Evolutionary conservation across 2,329 filamentous ascomycete genomes (phyloP), one percentile per base, ranked within the genome.

Genomic region (Raffaelea deltoideospora): DNA sequence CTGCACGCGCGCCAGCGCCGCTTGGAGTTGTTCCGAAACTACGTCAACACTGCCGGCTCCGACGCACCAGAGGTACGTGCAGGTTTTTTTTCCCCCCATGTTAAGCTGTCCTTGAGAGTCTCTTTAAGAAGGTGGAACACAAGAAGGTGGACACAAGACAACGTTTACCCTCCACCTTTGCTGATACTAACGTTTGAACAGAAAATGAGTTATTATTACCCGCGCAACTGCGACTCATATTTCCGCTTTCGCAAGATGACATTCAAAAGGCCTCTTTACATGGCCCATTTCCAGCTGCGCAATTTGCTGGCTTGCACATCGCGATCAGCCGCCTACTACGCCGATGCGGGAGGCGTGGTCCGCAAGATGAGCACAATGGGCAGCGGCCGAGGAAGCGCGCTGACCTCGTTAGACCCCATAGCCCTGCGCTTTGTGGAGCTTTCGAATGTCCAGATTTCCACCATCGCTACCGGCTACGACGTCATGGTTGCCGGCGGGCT

Each of bases 221-320:
- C 68, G 5, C 56, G 57, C 0, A 51, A 55, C 11, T 53, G 47
- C 1, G 61, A 66, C 15, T 67, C 55, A 44, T 76, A 67, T 48
- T 76, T 76, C 48, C 61, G 63, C 35, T 79, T 77, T 48, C 62
- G 61, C 29, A 61, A 58, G 28, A 74, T 75, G 63, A 60, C 69
- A 41, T 58, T 77, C 30, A 60, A 64, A 32, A 59, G 58, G 17
- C 59, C 72, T 35, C 58, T 73, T 19, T 59, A 64, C 41, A 53
- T 79, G 15, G 59, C 70, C n/a, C 76, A 80, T 53, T 79, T 79
- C 42, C 76, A 80, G 48, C 58, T 79, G 11, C 69, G 76, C 31
- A 76, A 76, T 46, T 59, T 77, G 14, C 54, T 80, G 17, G 70
- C 69, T 3, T 67, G 66, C 46, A 61, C 68, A 5, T 70, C 68